Base-by-base conservation (phyloP, 352 stramenopile species). In the Phytophthora capsici region DNA sequence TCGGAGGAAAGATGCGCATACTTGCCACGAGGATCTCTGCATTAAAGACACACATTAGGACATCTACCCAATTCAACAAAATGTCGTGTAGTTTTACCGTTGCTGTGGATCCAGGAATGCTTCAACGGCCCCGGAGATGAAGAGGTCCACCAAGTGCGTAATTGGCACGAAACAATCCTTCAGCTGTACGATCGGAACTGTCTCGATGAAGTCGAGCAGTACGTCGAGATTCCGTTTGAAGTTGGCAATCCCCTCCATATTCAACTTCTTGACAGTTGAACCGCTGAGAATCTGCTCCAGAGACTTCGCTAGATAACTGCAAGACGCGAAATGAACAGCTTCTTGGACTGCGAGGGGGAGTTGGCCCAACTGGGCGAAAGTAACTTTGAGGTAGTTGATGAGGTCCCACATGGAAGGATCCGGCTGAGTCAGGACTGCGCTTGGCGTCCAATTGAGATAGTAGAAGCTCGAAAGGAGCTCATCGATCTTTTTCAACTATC, bases 361-460 rank as follows among this genome's bases (percentile, higher is more conserved):
- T 34, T 81, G 78, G 9, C 63, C 58, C 4, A 94, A 57, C 46
- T 91, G 82, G 3, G 81, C 73, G 40, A 94, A 92, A 8, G 86
- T 91, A 3, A 90, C 82, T 56, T 87, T 86, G n/a, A 94, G 77
- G 54, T 94, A 92, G 65, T 88, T 91, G 73, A 94, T 91, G 13
- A 92, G 68, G 55, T 94, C 86, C 80, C 82, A 91, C 83, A 94
- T 90, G 38, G 77, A 82, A 50, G 84, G 84, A 56, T 94, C 80
- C 1, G 86, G 81, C 43, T 91, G 82, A 0, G 81, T 75, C 7
- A 84, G 76, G 5, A 83, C 63, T 13, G 86, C 73, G 9, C 66
- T 74, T 6, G 86, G 80, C 2, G 71, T 80, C 86, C 86, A 94
- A 55, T 94, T 88, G 43, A 92, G 72, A 58, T 86, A 92, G 63